Percentiles rank a stretch among this genome's conserved stretches.
Conservation (phyloP, 345 rosid species). For the Eucalyptus fibrosa region DNA sequence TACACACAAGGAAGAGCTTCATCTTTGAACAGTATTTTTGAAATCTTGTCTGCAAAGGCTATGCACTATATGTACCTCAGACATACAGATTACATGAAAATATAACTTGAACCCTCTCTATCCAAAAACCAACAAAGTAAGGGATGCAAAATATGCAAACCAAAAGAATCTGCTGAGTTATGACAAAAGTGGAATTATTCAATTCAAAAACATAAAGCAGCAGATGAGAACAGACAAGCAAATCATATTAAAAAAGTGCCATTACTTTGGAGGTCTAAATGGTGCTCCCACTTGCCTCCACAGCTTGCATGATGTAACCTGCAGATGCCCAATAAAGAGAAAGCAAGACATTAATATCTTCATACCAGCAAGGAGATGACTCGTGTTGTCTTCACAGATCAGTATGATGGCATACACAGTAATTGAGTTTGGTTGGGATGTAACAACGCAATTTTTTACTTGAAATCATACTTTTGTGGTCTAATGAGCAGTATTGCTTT, state of each 20-base stretch:
- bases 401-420: background rate
- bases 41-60: background rate
- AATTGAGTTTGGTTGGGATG: background rate
- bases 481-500: background rate
- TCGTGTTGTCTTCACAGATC: background rate
- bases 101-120: background rate
- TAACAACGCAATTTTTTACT: background rate
- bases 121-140: background rate
- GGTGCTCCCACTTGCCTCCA: constrained; percentile 83
- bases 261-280: constrained; percentile 76
- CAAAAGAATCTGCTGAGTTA: background rate
- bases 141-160: background rate
- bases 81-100: background rate
- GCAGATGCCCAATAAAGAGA: background rate
- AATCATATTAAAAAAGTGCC: background rate
- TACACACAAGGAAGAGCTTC: background rate
- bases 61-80: background rate
- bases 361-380: background rate
- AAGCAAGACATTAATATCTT: background rate
- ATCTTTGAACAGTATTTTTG: background rate
- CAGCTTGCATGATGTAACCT: constrained; percentile 62
- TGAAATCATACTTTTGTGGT: background rate
- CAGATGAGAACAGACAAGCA: background rate
- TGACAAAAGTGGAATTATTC: background rate
- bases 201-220: background rate